These are phyloP conservation scores for Apiotrichum mycotoxinovorans DNA, from an alignment of 1,284 basidiomycete species.

Conservation along the genomic window DNA sequence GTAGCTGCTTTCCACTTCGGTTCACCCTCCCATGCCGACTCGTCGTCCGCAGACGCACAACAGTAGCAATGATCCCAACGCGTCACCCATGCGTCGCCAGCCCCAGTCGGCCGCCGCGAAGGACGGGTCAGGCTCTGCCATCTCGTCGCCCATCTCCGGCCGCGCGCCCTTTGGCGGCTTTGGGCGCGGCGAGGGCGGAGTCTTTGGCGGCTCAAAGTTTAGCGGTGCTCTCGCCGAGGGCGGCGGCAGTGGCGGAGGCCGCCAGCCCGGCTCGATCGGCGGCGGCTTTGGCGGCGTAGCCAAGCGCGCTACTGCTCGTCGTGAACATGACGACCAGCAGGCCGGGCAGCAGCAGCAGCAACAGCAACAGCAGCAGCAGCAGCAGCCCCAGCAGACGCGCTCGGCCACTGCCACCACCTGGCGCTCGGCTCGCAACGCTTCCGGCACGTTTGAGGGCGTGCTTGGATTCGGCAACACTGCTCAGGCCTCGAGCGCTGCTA, in stretches of 20 bases:
- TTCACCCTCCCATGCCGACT: conserved; percentile 36
- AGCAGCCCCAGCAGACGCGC: no score
- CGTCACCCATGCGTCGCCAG: conserved; percentile 10
- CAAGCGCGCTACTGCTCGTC: conserved; percentile 23
- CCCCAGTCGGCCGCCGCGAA: neutral
- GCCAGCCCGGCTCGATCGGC: conserved; percentile 38
- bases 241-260: conserved; percentile 8
- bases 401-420: conserved; percentile 34
- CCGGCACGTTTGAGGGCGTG: conserved; percentile 49
- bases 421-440: conserved; percentile 37
- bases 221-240: conserved; percentile 27
- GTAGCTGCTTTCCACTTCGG: conserved; percentile 37
- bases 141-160: conserved; percentile 21
- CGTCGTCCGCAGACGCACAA: conserved; percentile 23
- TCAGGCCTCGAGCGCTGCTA: conserved; percentile 1
- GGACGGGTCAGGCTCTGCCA: neutral
- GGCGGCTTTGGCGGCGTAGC: conserved; percentile 45
- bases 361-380: no score
- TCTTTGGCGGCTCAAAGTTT: conserved; percentile 38
- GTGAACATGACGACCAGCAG: conserved; percentile 4
- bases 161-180: conserved; percentile 39
- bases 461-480: conserved; percentile 39
- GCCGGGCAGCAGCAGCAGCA: neutral
- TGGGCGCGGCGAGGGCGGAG: conserved; percentile 40
- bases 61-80: neutral